Evolutionary conservation across 176 grass and related monocot genomes (phyloP), one percentile per base, ranked within the genome.

Genomic region (Bonia amplexicaulis): DNA sequence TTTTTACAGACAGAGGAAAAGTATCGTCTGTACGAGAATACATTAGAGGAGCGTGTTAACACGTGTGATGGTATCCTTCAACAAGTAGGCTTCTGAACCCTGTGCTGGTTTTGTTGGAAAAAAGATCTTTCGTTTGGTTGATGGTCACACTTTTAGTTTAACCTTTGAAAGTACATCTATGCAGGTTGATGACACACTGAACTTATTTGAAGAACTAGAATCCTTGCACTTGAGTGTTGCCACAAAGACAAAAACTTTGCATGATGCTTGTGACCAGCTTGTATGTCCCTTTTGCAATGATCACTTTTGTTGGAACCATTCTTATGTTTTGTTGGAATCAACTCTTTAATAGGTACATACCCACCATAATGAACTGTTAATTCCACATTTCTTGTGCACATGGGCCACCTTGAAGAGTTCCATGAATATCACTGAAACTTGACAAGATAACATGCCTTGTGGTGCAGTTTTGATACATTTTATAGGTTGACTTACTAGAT

Each of bases 191-290:
- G 89, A 92, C 39, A 93, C 94, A 70, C 63, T 94, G 73, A 92
- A 73, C 86, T 94, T 94, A 73, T 92, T 94, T 66, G 89, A 83
- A 87, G 91, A 94, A 86, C 87, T 92, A 64, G 89, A 92, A 35
- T 90, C 85, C 11, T 86, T 97, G 85, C 91, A 97, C 69, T 90
- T 47, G 25, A 92, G 87, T 65, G 94, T 97, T 82, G 89, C 91
- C 75, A 97, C 87, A 19, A 97, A 97, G 79, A 97, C 94, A 62
- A 97, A 90, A 92, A 88, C 91, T 81, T 86, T 97, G 77, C 94
- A 97, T 78, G 92, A 97, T 88, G 91, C 94, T 26, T 97, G 94
- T 31, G 89, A 31, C 29, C 91, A 90, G 69, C 83, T 93, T 66
- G 94, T 97, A 90, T 74, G 89, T 40, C 17, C 59, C 53, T 58